Evolutionary conservation across 1,139 yeast species (phyloP).

Genomic region (Debaryomyces nepalensis): DNA sequence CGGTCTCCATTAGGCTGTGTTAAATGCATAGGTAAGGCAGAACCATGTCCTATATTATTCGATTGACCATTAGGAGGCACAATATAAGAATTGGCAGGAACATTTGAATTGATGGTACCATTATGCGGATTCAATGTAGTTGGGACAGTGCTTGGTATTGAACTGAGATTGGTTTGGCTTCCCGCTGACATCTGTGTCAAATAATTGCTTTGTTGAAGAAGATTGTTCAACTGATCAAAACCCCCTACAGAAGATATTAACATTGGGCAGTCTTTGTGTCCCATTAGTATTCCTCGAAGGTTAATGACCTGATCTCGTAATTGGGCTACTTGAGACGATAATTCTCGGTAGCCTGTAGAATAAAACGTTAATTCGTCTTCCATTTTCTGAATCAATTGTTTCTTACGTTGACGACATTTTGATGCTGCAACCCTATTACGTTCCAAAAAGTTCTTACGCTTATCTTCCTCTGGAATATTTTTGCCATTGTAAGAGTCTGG

Average conservation of each 20-base stretch:
- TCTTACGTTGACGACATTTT: conserved; percentile 93
- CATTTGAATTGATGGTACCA: conserved; percentile 11
- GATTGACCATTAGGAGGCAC: conserved; percentile 5
- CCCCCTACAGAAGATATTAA: conserved; percentile 45
- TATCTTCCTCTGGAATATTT: conserved; percentile 45
- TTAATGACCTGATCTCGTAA: conserved; percentile 63
- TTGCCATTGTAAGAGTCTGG: conserved; percentile 6
- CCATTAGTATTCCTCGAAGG: conserved; percentile 44
- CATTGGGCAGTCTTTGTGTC: conserved; percentile 46
- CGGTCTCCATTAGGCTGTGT: conserved; percentile 1
- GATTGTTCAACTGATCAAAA: conserved; percentile 35
- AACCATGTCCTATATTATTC: background rate
- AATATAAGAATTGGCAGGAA: conserved; percentile 1
- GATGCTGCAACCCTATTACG: conserved; percentile 94
- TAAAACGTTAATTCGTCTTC: conserved; percentile 75
- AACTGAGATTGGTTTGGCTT: conserved; percentile 23
- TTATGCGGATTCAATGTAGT: conserved; percentile 30
- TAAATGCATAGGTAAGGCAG: conserved; percentile 9
- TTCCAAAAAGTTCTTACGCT: conserved; percentile 82
- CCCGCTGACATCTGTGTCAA: conserved; percentile 29
- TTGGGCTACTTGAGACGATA: conserved; percentile 61
- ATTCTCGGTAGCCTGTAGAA: conserved; percentile 70
- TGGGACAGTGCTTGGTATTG: conserved; percentile 41
- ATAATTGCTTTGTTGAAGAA: conserved; percentile 39
- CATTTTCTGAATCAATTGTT: conserved; percentile 82